These are phyloP conservation scores for Pestalotiopsis sp. DNA, from an alignment of 2,329 filamentous ascomycete species.

Conservation along the genomic window DNA sequence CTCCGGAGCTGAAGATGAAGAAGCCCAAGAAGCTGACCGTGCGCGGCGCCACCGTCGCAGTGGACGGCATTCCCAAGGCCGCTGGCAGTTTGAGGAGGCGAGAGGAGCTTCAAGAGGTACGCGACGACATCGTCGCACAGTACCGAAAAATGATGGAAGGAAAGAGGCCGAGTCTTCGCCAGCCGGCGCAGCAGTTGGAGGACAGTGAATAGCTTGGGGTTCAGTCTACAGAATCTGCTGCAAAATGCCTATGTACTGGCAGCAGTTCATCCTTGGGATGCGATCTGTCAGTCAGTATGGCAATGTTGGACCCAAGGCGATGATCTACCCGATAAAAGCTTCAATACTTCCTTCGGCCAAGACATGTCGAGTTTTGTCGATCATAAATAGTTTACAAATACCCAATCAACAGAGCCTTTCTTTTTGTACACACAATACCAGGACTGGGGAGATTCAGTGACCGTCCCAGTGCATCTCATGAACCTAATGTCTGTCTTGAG, in stretches of 20 bases:
- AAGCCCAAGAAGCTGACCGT: conserved; percentile 67
- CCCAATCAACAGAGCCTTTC: neutral
- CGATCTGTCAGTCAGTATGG: too few relatives aligned
- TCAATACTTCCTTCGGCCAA: neutral
- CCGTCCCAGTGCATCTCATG: too few relatives aligned
- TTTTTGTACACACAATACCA: neutral
- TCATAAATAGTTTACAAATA: neutral
- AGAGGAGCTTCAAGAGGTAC: conserved; percentile 72
- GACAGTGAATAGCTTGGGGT: neutral
- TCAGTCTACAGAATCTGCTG: neutral
- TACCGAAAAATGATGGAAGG: conserved; percentile 73
- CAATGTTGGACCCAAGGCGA: too few relatives aligned
- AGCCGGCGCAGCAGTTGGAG: neutral
- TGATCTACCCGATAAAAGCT: neutral
- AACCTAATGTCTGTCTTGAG: too few relatives aligned
- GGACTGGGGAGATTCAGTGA: too few relatives aligned
- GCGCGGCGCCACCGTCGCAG: conserved; percentile 66
- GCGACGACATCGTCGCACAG: conserved; percentile 71
- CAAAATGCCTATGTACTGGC: neutral
- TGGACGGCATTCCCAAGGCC: conserved; percentile 68
- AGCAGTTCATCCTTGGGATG: too few relatives aligned
- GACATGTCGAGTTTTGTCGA: neutral
- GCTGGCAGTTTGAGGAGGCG: conserved; percentile 70
- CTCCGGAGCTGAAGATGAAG: conserved; percentile 71
- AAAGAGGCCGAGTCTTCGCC: conserved; percentile 28